Evolutionary conservation across 2,329 filamentous ascomycete species (phyloP).

Genomic region (Xylariales sp.): DNA sequence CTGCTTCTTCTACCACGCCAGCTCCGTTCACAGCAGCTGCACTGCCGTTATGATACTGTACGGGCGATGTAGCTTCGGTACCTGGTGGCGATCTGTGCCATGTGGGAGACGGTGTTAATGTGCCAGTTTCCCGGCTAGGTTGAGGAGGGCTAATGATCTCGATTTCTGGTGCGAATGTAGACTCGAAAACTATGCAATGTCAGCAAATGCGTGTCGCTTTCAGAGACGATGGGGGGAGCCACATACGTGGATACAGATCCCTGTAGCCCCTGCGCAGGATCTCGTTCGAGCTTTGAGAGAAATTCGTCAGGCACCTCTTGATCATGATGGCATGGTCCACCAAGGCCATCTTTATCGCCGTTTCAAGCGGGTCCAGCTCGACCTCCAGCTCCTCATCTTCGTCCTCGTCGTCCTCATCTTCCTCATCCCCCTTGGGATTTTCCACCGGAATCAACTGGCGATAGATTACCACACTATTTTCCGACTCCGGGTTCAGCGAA

Average conservation of each 20-base stretch:
- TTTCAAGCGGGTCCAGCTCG: conserved; percentile 60
- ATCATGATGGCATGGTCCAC: conserved; percentile 87
- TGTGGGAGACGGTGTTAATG: conserved; percentile 37
- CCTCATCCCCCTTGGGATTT: conserved; percentile 31
- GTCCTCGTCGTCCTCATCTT: conserved; percentile 45
- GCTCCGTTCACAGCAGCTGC: conserved; percentile 17
- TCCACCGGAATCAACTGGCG: conserved; percentile 64
- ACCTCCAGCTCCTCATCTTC: conserved; percentile 36
- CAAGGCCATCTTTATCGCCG: conserved; percentile 77
- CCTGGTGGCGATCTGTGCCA: conserved; percentile 29
- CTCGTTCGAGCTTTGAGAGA: conserved; percentile 59
- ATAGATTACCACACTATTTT: conserved; percentile 76
- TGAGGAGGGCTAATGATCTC: conserved; percentile 54
- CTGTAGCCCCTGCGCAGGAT: conserved; percentile 51
- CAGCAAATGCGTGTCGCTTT: conserved; percentile 11
- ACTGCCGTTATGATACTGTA: conserved; percentile 13
- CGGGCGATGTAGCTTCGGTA: conserved; percentile 18
- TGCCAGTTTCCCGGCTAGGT: conserved; percentile 31
- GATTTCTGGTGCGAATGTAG: conserved; percentile 62
- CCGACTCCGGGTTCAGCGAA: conserved; percentile 68
- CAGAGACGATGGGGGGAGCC: not conserved
- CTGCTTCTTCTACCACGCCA: conserved; percentile 42
- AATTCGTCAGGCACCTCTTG: conserved; percentile 72
- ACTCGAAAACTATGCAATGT: conserved; percentile 49
- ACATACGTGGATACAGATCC: conserved; percentile 63